phyloP scores from a whole-genome alignment of 768 basidiomycete genomes.

The Agaricus subrufescens region DNA sequence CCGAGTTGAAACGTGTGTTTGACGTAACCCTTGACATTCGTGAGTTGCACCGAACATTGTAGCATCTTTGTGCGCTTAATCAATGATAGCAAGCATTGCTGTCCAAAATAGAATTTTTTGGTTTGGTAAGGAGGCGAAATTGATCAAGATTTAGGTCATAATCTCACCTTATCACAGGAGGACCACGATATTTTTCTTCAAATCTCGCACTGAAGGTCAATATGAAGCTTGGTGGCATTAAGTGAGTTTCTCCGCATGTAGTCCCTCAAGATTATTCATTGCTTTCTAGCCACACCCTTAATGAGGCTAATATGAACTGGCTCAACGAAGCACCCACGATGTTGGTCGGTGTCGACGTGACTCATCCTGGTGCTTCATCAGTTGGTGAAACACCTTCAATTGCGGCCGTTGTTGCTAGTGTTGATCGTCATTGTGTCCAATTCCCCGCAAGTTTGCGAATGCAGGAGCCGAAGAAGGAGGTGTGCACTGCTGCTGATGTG shows the following conservation, averaged over 20 bases:
- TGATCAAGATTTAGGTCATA: slow-evolving; percentile 11
- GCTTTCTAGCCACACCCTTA: slow-evolving; percentile 36
- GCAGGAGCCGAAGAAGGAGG: slow-evolving; percentile 77
- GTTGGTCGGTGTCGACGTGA: slow-evolving; percentile 80
- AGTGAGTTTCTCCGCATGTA: slow-evolving; percentile 35
- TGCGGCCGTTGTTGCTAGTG: slow-evolving; percentile 77
- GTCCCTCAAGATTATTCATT: slow-evolving; percentile 5
- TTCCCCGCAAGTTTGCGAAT: slow-evolving; percentile 72
- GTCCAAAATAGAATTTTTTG: slow-evolving; percentile 42
- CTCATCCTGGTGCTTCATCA: slow-evolving; percentile 76
- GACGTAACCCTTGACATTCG: slow-evolving; percentile 61
- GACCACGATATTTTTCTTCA: slow-evolving; percentile 60
- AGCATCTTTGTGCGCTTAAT: neutral
- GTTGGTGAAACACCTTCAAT: slow-evolving; percentile 74
- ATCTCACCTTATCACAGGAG: slow-evolving; percentile 35
- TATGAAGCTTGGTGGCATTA: slow-evolving; percentile 77
- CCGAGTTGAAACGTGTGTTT: slow-evolving; percentile 68
- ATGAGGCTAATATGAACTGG: slow-evolving; percentile 53
- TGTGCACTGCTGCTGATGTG: slow-evolving; percentile 16
- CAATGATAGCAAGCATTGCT: slow-evolving; percentile 55
- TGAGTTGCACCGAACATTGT: slow-evolving; percentile 14
- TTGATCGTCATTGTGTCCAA: slow-evolving; percentile 58
- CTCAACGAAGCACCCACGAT: slow-evolving; percentile 61
- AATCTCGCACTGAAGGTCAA: slow-evolving; percentile 84
- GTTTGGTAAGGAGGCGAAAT: slow-evolving; percentile 44